Conservation (phyloP, 495 filamentous ascomycete species). For the Bacidia gigantensis region DNA sequence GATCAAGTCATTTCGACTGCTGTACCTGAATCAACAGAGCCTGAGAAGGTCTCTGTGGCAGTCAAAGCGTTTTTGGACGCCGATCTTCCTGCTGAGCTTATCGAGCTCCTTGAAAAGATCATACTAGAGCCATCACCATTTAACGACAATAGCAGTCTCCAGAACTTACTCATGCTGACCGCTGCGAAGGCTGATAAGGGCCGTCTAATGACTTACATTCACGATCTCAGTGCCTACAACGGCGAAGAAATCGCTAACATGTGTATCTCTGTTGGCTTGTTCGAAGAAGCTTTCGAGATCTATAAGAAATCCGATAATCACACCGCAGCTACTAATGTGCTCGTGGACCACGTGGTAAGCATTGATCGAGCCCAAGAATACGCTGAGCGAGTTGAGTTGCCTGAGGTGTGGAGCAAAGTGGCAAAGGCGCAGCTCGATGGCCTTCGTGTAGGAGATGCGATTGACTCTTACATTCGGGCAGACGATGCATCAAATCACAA, state of each 20-base stretch:
- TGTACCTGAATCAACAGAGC: conserved; percentile 86
- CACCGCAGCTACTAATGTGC: conserved; percentile 71
- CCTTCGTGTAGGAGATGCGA: conserved; percentile 79
- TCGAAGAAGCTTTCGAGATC: conserved; percentile 96
- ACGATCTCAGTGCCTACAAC: conserved; percentile 75
- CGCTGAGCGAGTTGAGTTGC: conserved; percentile 86
- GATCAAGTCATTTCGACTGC: conserved; percentile 96
- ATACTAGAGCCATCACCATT: conserved; percentile 94
- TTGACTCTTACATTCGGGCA: conserved; percentile 95
- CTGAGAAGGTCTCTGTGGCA: conserved; percentile 87
- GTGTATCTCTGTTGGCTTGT: conserved; percentile 87
- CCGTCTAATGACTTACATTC: conserved; percentile 93
- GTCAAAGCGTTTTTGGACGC: conserved; percentile 83
- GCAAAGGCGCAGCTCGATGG: conserved; percentile 98
- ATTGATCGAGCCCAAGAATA: conserved; percentile 96
- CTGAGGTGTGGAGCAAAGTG: conserved; percentile 98
- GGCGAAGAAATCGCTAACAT: conserved; percentile 84
- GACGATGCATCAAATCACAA: conserved; percentile 82
- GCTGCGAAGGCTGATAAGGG: conserved; percentile 93
- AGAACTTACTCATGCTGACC: conserved; percentile 94
- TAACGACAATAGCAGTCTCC: conserved; percentile 90
- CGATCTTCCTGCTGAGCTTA: conserved; percentile 86
- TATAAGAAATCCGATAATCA: conserved; percentile 96
- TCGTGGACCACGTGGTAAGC: conserved; percentile 95
- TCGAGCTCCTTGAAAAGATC: conserved; percentile 98